phyloP scores from a whole-genome alignment of 1,284 basidiomycete genomes.

The Apiotrichum veenhuisii region DNA sequence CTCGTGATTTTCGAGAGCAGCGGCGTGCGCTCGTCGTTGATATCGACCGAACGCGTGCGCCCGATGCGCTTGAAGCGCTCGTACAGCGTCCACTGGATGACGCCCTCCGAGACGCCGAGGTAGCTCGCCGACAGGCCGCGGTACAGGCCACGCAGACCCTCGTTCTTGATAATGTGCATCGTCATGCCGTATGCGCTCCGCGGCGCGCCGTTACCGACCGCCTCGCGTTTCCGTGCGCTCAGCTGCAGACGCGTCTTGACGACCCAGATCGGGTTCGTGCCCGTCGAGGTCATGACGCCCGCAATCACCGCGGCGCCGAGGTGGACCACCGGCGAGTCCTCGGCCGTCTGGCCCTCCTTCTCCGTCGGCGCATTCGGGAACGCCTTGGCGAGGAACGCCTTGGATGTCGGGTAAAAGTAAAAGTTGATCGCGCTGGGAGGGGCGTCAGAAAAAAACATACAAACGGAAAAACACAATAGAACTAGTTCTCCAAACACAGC shows the following conservation, averaged over 20 bases:
- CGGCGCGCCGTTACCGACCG: constrained; percentile 11
- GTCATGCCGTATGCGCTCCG: constrained; percentile 58
- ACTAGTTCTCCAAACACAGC: too few species aligned
- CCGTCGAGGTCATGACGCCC: constrained; percentile 74
- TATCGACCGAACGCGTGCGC: constrained; percentile 16
- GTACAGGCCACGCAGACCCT: constrained; percentile 87
- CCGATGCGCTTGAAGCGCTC: constrained; percentile 55
- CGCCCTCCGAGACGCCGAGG: constrained; percentile 91
- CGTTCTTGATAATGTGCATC: constrained; percentile 67
- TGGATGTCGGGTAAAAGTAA: constrained; percentile 96
- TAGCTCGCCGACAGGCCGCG: constrained; percentile 92
- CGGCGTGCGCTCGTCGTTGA: constrained; percentile 49
- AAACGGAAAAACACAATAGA: neutral
- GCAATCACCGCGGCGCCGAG: constrained; percentile 80
- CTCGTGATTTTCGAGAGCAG: constrained; percentile 56
- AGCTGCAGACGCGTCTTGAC: constrained; percentile 90
- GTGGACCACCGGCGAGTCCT: constrained; percentile 81
- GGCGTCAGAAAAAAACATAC: neutral
- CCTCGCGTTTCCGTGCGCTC: constrained; percentile 31
- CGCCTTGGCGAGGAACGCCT: constrained; percentile 75
- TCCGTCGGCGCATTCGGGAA: constrained; percentile 55
- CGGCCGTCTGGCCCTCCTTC: constrained; percentile 60
- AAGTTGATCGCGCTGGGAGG: constrained; percentile 80
- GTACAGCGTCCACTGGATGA: constrained; percentile 97
- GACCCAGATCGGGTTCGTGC: constrained; percentile 99